Conservation (phyloP, 306 rosid genomes). For the Echinosophora koreensis region DNA sequence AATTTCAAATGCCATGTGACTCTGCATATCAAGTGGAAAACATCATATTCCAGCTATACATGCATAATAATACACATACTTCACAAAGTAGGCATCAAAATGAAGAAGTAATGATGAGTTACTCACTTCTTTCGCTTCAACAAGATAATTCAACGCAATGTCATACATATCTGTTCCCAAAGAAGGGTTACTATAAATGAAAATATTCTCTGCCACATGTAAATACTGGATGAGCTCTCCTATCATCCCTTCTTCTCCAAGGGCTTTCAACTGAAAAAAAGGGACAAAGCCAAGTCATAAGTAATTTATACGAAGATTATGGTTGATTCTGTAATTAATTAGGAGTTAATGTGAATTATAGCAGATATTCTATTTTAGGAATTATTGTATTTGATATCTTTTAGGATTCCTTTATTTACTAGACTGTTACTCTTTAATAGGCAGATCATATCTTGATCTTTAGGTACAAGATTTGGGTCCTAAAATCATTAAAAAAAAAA, state of each 20-base stretch:
- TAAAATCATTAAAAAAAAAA: too few relatives aligned
- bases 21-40: conserved; percentile 65
- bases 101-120: conserved; percentile 45
- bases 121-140: conserved; percentile 73
- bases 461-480: too few relatives aligned
- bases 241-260: conserved; percentile 87
- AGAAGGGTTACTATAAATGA: conserved; percentile 55
- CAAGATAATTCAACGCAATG: conserved; percentile 71
- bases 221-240: conserved; percentile 71
- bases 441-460: too few relatives aligned
- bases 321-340: too few relatives aligned
- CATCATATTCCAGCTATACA: conserved; percentile 41
- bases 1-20: conserved; percentile 63
- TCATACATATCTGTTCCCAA: conserved; percentile 67
- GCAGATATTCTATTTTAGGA: too few relatives aligned
- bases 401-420: too few relatives aligned
- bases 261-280: conserved; percentile 71
- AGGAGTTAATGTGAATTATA: too few relatives aligned
- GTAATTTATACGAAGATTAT: conserved; percentile 11
- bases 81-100: conserved; percentile 44
- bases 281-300: conserved; percentile 29
- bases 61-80: conserved; percentile 28
- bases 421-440: too few relatives aligned
- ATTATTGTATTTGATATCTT: too few relatives aligned
- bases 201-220: conserved; percentile 73